phyloP scores from a whole-genome alignment of 305 asterid genomes.

The Andrographis paniculata region DNA sequence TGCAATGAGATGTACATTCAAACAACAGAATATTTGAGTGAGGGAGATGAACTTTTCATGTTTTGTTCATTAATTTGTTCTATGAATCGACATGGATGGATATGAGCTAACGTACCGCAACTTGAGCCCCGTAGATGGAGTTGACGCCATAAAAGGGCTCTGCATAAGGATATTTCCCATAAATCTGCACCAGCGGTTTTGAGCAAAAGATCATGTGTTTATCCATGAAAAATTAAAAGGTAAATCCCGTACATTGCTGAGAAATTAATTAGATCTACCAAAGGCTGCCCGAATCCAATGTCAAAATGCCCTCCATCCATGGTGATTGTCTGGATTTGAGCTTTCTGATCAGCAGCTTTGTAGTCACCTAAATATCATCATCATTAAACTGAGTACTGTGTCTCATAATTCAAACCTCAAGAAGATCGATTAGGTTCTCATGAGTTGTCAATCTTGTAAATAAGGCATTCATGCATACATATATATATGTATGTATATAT shows the following conservation, averaged over 20 bases:
- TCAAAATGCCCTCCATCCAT: slow-evolving; percentile 39
- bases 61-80: too few relatives aligned
- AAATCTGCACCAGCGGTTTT: slow-evolving; percentile 29
- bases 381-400: background rate
- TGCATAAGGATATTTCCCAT: slow-evolving; percentile 41
- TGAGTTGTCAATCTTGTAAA: too few relatives aligned
- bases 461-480: too few relatives aligned
- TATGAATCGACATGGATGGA: too few relatives aligned
- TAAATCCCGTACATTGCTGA: background rate
- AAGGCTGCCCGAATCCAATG: slow-evolving; percentile 51
- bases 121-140: slow-evolving; percentile 42
- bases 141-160: slow-evolving; percentile 42
- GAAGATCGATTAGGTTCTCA: too few relatives aligned
- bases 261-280: slow-evolving; percentile 27
- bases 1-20: slow-evolving; percentile 11
- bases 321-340: slow-evolving; percentile 26
- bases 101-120: slow-evolving; percentile 42
- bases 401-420: background rate
- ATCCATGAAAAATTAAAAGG: background rate
- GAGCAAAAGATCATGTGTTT: slow-evolving; percentile 11
- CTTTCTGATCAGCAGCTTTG: slow-evolving; percentile 37
- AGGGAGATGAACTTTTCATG: too few relatives aligned
- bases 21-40: too few relatives aligned
- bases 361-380: slow-evolving; percentile 32
- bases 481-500: too few relatives aligned